Evolutionary conservation across 2,329 filamentous ascomycete genomes (phyloP).

Genomic region (Nannizziopsis barbatae): DNA sequence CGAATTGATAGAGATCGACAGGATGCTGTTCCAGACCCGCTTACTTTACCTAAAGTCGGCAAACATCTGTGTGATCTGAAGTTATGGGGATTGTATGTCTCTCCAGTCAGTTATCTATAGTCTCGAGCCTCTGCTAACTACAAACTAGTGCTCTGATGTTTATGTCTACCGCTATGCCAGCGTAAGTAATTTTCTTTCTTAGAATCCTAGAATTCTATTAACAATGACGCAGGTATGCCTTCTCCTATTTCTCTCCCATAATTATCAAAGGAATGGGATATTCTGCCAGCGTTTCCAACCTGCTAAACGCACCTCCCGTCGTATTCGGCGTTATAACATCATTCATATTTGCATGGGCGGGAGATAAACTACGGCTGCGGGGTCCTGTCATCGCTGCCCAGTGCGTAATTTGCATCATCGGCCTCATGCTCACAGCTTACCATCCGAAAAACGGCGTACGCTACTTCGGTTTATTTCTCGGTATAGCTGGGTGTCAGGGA

Average conservation of each 20-base stretch:
- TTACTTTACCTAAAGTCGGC: conserved; percentile 41
- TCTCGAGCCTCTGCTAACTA: not conserved
- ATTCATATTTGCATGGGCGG: conserved; percentile 19
- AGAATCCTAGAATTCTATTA: not conserved
- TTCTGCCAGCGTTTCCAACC: conserved; percentile 18
- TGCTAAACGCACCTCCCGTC: conserved; percentile 23
- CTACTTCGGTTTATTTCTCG: conserved; percentile 25
- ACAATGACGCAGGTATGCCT: conserved; percentile 6
- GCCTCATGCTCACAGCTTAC: conserved; percentile 23
- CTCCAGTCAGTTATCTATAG: conserved; percentile 12
- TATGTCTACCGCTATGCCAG: conserved; percentile 9
- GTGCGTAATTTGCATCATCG: conserved; percentile 19
- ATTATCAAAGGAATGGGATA: conserved; percentile 23
- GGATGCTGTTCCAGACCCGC: conserved; percentile 40
- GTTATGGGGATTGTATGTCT: conserved; percentile 46
- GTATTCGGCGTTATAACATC: conserved; percentile 20
- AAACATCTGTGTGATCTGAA: conserved; percentile 42
- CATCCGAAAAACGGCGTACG: conserved; percentile 17
- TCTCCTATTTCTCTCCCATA: conserved; percentile 11
- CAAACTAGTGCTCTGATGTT: conserved; percentile 11
- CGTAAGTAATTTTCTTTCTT: conserved; percentile 1
- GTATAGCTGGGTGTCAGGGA: conserved; percentile 21
- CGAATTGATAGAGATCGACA: conserved; percentile 47
- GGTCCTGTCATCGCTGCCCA: conserved; percentile 22
- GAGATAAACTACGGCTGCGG: conserved; percentile 22